Evolutionary conservation across 805 yeast genomes (phyloP).

Genomic region (Candida germanica): DNA sequence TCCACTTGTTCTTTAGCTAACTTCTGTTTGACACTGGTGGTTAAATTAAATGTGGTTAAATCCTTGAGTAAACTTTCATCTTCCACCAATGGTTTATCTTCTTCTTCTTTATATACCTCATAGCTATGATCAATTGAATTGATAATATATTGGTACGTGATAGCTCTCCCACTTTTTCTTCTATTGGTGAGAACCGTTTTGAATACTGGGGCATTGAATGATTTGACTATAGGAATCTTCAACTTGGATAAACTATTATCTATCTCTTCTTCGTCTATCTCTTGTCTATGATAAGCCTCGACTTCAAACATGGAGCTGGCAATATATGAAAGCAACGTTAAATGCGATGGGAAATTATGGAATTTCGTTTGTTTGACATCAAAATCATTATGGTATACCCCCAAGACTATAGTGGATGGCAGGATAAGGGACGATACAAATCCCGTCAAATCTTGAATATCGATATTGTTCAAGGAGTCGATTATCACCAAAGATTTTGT

Average conservation of each 20-base stretch:
- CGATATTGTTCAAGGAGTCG: conserved; percentile 66
- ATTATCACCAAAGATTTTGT: conserved; percentile 26
- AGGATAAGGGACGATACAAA: conserved; percentile 47
- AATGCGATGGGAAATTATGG: conserved; percentile 52
- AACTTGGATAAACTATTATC: conserved; percentile 38
- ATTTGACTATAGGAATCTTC: conserved; percentile 43
- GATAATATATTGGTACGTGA: conserved; percentile 51
- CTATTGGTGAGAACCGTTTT: conserved; percentile 57
- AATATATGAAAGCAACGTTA: conserved; percentile 58
- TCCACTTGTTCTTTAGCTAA: conserved; percentile 81
- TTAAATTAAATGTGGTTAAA: conserved; percentile 83
- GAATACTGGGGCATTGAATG: conserved; percentile 47
- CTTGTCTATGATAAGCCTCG: conserved; percentile 35
- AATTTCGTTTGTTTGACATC: conserved; percentile 1
- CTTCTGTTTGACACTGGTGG: conserved; percentile 72
- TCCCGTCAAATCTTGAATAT: conserved; percentile 42
- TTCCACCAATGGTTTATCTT: conserved; percentile 21
- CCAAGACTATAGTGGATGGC: conserved; percentile 32
- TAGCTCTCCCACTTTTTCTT: conserved; percentile 81
- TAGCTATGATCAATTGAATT: conserved; percentile 47
- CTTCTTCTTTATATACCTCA: conserved; percentile 23
- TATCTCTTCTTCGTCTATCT: conserved; percentile 47
- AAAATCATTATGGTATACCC: conserved; percentile 34
- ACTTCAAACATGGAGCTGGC: conserved; percentile 73
- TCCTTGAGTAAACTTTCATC: conserved; percentile 59